These are phyloP conservation scores for Candida tunisiensis DNA, from an alignment of 1,139 yeast genomes.

Conservation along the genomic window DNA sequence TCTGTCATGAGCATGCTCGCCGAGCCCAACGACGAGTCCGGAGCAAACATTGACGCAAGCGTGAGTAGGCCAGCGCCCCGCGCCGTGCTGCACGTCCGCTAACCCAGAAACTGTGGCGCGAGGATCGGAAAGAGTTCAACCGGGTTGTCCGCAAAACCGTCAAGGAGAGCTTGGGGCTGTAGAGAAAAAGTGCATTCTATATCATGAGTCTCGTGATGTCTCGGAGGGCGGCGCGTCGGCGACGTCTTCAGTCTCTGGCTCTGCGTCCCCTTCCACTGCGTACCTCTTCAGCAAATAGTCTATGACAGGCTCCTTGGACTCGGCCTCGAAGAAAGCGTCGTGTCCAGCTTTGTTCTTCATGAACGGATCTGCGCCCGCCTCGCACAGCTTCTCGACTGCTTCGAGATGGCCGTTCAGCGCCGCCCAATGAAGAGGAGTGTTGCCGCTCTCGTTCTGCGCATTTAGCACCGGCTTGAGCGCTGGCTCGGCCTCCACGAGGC, in stretches of 20 bases:
- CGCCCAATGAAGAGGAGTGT: conserved; percentile 95
- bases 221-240: conserved; percentile 20
- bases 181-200: conserved; percentile 2
- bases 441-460: conserved; percentile 60
- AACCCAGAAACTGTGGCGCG: conserved; percentile 64
- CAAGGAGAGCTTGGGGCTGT: conserved; percentile 46
- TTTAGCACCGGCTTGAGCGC: conserved; percentile 36
- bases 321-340: conserved; percentile 83
- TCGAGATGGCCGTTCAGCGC: conserved; percentile 71
- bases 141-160: conserved; percentile 50
- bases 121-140: conserved; percentile 51
- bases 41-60: conserved; percentile 94
- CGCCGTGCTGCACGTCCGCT: background rate
- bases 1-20: conserved; percentile 94
- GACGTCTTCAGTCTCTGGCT: conserved; percentile 22
- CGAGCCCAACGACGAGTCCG: conserved; percentile 92
- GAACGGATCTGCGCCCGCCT: conserved; percentile 70
- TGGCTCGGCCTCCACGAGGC: conserved; percentile 20
- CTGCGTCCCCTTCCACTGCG: conserved; percentile 49
- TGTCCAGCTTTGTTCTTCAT: conserved; percentile 57
- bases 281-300: conserved; percentile 55
- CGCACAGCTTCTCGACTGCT: conserved; percentile 53
- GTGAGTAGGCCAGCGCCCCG: conserved; percentile 7
- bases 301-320: conserved; percentile 27
- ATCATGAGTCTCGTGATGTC: conserved; percentile 2